phyloP scores from a whole-genome alignment of 352 stramenopile genomes.

The Phytopythium delawarense region DNA sequence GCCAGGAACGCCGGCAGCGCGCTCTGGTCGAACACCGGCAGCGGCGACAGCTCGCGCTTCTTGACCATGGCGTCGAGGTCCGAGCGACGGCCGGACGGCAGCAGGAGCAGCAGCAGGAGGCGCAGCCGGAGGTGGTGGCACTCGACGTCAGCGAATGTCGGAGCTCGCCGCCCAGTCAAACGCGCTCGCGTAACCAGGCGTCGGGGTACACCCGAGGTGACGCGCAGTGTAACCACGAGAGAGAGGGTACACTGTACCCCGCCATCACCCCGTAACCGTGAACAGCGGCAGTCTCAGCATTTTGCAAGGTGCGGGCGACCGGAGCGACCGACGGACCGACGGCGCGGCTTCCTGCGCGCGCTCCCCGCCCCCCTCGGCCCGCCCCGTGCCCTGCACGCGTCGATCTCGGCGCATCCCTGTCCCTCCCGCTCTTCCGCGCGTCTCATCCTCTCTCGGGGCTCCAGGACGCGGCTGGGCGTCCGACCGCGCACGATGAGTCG shows the following conservation, averaged over 20 bases:
- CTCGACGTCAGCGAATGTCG: too few relatives aligned
- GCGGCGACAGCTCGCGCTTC: constrained; percentile 73
- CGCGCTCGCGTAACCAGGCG: too few relatives aligned
- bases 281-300: neutral
- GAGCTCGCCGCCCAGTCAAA: too few relatives aligned
- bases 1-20: constrained; percentile 61
- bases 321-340: constrained; percentile 2
- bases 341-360: neutral
- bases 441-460: neutral
- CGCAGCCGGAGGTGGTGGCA: too few relatives aligned
- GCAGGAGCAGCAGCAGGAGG: neutral
- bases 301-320: constrained; percentile 1
- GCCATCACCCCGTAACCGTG: too few relatives aligned
- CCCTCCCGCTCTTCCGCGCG: neutral
- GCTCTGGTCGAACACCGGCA: constrained; percentile 70
- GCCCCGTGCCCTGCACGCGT: neutral
- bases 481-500: neutral
- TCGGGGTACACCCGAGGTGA: too few relatives aligned
- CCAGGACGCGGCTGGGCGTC: neutral
- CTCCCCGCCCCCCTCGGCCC: too few relatives aligned
- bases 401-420: neutral
- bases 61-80: constrained; percentile 55
- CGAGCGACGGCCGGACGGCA: neutral
- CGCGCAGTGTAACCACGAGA: too few relatives aligned
- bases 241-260: too few relatives aligned